A percentile compares a stretch with the other conserved stretches of the same genome.
phyloP scores from a whole-genome alignment of 2,329 filamentous ascomycete species.

The Fusarium chuoi region DNA sequence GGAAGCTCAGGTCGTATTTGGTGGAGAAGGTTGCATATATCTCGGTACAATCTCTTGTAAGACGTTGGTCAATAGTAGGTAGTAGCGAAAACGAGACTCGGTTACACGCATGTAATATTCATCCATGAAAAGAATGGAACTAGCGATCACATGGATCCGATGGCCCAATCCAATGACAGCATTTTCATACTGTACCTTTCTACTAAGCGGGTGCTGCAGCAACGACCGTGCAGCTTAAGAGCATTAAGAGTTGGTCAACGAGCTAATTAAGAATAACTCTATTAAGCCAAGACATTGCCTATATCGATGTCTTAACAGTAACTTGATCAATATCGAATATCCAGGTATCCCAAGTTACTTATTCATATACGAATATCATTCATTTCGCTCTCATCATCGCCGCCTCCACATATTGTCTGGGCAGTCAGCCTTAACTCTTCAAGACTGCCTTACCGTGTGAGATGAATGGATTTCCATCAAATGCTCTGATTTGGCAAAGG shows the following conservation, averaged over 20 bases:
- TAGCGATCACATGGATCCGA: slow-evolving; percentile 22
- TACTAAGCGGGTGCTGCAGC: slow-evolving; percentile 22
- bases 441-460: slow-evolving; percentile 32
- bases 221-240: slow-evolving; percentile 14
- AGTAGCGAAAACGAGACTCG: slow-evolving; percentile 1
- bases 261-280: slow-evolving; percentile 6
- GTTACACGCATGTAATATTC: slow-evolving; percentile 14
- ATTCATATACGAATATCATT: background rate
- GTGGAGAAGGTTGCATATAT: background rate
- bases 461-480: slow-evolving; percentile 4
- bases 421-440: slow-evolving; percentile 29
- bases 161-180: slow-evolving; percentile 17
- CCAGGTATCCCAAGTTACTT: background rate
- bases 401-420: background rate
- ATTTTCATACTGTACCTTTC: slow-evolving; percentile 1
- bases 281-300: background rate
- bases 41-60: slow-evolving; percentile 6
- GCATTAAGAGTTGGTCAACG: background rate
- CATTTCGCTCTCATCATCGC: background rate
- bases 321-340: background rate
- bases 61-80: background rate
- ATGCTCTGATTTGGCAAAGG: slow-evolving; percentile 22
- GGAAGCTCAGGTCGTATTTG: background rate
- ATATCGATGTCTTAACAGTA: background rate
- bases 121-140: background rate